These are phyloP conservation scores for Daldinia caldariorum DNA, from an alignment of 495 filamentous ascomycete species.

Conservation along the genomic window DNA sequence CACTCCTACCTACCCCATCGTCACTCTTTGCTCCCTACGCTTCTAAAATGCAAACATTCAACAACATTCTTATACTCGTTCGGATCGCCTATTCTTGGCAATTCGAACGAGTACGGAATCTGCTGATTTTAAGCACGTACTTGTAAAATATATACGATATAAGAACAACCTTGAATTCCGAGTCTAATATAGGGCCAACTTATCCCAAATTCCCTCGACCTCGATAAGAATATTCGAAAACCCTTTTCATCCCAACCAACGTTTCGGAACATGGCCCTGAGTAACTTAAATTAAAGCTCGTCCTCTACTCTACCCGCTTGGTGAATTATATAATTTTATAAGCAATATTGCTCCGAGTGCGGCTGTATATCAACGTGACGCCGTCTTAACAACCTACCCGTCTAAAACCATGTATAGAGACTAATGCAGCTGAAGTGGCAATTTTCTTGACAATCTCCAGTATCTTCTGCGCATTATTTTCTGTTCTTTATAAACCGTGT, in stretches of 20 bases:
- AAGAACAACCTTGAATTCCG: not conserved
- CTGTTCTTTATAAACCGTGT: not conserved
- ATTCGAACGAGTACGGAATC: conserved; percentile 41
- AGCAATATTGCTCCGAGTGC: conserved; percentile 33
- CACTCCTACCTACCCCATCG: conserved; percentile 50
- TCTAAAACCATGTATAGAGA: conserved; percentile 37
- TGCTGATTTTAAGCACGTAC: not conserved
- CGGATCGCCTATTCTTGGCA: conserved; percentile 48
- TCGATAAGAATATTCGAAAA: conserved; percentile 17
- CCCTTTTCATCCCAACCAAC: conserved; percentile 18
- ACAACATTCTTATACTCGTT: conserved; percentile 54
- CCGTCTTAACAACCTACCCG: conserved; percentile 24
- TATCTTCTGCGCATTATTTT: conserved; percentile 1
- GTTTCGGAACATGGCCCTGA: conserved; percentile 20
- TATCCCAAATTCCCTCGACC: conserved; percentile 45
- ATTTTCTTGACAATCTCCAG: conserved; percentile 11
- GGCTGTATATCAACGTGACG: conserved; percentile 33
- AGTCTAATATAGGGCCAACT: conserved; percentile 25
- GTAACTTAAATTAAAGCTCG: conserved; percentile 28
- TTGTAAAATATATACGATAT: conserved; percentile 15
- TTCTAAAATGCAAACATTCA: conserved; percentile 33
- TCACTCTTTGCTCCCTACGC: conserved; percentile 34
- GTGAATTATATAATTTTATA: conserved; percentile 16
- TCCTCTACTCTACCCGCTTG: not conserved
- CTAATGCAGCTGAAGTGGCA: conserved; percentile 22